phyloP scores from a whole-genome alignment of 768 basidiomycete genomes.

The Pleurotus eryngii region DNA sequence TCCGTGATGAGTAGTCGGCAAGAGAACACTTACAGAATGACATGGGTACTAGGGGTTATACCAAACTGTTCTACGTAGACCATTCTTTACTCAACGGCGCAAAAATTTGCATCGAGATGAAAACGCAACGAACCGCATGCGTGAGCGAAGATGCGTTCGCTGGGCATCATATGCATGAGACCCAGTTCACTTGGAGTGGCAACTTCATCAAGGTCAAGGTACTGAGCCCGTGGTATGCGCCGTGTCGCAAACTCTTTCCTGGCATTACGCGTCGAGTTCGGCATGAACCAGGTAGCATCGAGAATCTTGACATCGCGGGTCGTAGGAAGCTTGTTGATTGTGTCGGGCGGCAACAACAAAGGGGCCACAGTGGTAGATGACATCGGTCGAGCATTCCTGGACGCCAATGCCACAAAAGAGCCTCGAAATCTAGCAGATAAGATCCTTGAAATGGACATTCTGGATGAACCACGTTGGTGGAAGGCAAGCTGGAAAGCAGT shows the following conservation, averaged over 20 bases:
- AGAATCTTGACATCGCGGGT: slow-evolving; percentile 42
- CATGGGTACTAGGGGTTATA: slow-evolving; percentile 70
- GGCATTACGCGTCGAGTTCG: slow-evolving; percentile 71
- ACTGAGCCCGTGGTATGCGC: slow-evolving; percentile 69
- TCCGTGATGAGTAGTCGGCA: background rate
- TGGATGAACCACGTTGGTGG: too few relatives aligned
- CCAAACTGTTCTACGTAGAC: slow-evolving; percentile 55
- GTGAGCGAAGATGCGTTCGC: slow-evolving; percentile 61
- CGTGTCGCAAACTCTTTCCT: slow-evolving; percentile 63
- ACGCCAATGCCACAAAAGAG: background rate
- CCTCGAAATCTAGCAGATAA: background rate
- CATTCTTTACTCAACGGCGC: background rate
- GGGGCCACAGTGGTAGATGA: slow-evolving; percentile 36
- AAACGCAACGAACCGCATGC: slow-evolving; percentile 63
- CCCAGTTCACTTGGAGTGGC: slow-evolving; percentile 72
- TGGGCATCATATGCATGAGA: slow-evolving; percentile 94
- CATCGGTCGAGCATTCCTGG: slow-evolving; percentile 26
- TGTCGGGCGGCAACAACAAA: slow-evolving; percentile 49
- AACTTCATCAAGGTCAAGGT: slow-evolving; percentile 79
- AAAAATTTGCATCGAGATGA: background rate
- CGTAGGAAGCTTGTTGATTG: slow-evolving; percentile 36
- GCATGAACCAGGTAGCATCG: slow-evolving; percentile 95
- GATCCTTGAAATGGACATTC: slow-evolving; percentile 1
- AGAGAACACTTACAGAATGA: slow-evolving; percentile 61
- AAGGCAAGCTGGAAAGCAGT: too few relatives aligned